Conservation (phyloP, 352 stramenopile species). For the Pythium phragmiticola region DNA sequence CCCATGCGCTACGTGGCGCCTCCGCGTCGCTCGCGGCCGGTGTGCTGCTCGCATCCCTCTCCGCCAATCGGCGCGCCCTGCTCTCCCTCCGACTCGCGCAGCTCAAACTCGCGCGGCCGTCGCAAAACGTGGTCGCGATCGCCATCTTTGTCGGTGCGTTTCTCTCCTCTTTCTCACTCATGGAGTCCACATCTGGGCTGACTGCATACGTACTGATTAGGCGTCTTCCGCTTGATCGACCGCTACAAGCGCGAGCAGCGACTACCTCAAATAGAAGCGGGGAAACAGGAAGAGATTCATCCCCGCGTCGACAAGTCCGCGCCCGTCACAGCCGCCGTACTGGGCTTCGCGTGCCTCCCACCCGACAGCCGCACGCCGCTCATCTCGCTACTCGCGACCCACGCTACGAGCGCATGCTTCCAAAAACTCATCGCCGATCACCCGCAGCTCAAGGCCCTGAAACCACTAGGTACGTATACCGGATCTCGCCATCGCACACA, state of each 20-base stretch:
- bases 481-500: too few species aligned
- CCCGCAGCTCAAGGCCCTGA: slow-evolving; percentile 32
- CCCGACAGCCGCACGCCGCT: slow-evolving; percentile 43
- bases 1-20: slow-evolving; percentile 36
- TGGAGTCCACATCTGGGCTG: background rate
- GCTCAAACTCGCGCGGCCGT: slow-evolving; percentile 29
- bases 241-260: slow-evolving; percentile 16
- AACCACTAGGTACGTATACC: slow-evolving; percentile 27
- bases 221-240: slow-evolving; percentile 46
- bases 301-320: slow-evolving; percentile 9
- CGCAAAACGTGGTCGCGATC: slow-evolving; percentile 46
- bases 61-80: slow-evolving; percentile 35
- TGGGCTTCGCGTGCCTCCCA: slow-evolving; percentile 33
- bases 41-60: slow-evolving; percentile 26
- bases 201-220: slow-evolving; percentile 15
- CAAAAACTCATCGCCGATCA: slow-evolving; percentile 29
- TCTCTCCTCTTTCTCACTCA: background rate
- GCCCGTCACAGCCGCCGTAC: slow-evolving; percentile 34
- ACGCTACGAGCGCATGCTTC: slow-evolving; percentile 42
- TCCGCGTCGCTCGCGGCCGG: slow-evolving; percentile 30
- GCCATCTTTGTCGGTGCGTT: slow-evolving; percentile 60
- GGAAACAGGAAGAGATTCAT: too few species aligned
- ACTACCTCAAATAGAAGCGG: background rate
- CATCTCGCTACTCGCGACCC: slow-evolving; percentile 51
- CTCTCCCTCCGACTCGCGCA: slow-evolving; percentile 14